These are phyloP conservation scores for Cladorrhinum sp. DNA, from an alignment of 2,329 filamentous ascomycete genomes.

Conservation along the genomic window DNA sequence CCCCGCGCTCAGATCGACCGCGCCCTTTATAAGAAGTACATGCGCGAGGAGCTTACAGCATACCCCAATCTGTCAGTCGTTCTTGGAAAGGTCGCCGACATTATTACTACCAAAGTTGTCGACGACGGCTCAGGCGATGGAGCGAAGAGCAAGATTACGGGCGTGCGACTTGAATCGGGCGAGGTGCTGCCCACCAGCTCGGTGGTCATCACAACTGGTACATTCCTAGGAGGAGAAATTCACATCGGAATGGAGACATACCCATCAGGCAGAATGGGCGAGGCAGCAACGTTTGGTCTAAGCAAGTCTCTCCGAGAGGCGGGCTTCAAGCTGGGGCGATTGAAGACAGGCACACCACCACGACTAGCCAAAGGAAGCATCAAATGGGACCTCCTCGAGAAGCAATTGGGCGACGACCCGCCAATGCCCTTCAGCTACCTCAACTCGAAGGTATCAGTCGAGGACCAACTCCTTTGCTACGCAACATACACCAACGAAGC, in stretches of 20 bases:
- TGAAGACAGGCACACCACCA: conserved; percentile 96
- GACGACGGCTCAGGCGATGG: conserved; percentile 43
- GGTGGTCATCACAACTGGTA: conserved; percentile 94
- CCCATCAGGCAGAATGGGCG: conserved; percentile 88
- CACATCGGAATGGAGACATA: conserved; percentile 85
- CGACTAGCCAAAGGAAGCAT: conserved; percentile 80
- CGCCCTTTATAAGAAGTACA: conserved; percentile 80
- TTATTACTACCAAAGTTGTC: conserved; percentile 65
- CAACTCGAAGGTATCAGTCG: conserved; percentile 72
- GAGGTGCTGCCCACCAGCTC: conserved; percentile 75
- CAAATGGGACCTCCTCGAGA: conserved; percentile 68
- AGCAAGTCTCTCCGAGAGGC: conserved; percentile 87
- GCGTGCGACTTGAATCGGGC: conserved; percentile 83
- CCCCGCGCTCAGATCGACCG: conserved; percentile 95
- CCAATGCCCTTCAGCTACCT: conserved; percentile 90
- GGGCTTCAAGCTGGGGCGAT: conserved; percentile 80
- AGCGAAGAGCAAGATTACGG: conserved; percentile 70
- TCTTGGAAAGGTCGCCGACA: conserved; percentile 86
- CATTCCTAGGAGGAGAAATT: conserved; percentile 92
- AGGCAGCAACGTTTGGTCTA: conserved; percentile 86
- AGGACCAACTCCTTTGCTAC: conserved; percentile 82
- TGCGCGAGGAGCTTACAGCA: conserved; percentile 77
- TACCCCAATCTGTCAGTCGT: conserved; percentile 80
- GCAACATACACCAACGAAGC: conserved; percentile 81
- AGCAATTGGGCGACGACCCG: conserved; percentile 78